Percentiles rank a stretch among this genome's conserved stretches.
phyloP scores from a whole-genome alignment of 257 asterid species.

The Mentha longifolia region DNA sequence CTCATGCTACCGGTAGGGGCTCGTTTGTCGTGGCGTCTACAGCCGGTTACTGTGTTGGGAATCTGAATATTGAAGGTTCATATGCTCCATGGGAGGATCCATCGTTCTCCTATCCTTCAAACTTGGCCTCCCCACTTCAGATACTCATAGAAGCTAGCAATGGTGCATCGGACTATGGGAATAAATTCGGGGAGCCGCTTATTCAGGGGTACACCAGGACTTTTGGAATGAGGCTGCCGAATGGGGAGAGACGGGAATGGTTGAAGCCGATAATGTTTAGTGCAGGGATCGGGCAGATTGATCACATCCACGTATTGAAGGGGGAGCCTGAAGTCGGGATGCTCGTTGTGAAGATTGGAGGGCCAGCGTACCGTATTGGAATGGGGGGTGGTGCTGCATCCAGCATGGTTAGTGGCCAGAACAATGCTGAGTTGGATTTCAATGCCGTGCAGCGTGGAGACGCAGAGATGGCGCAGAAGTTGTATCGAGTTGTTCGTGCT shows the following conservation, averaged over 20 bases:
- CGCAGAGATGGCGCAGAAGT: conserved; percentile 96
- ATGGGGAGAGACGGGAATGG: conserved; percentile 94
- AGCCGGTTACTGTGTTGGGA: conserved; percentile 94
- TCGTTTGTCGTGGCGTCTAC: conserved; percentile 90
- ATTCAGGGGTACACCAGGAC: conserved; percentile 94
- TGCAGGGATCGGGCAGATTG: conserved; percentile 93
- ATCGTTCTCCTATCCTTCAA: conserved; percentile 71
- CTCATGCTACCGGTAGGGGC: conserved; percentile 96
- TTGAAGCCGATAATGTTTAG: conserved; percentile 97
- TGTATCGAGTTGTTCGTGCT: conserved; percentile 88
- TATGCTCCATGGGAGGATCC: conserved; percentile 96
- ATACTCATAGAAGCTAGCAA: conserved; percentile 90
- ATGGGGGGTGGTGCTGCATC: conserved; percentile 99
- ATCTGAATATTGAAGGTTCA: conserved; percentile 80
- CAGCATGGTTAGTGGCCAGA: conserved; percentile 99
- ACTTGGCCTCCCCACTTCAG: conserved; percentile 84
- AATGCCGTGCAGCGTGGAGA: conserved; percentile 58
- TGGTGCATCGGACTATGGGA: conserved; percentile 97
- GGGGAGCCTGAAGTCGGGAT: conserved; percentile 94
- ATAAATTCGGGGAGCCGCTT: conserved; percentile 90
- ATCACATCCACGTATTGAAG: conserved; percentile 73
- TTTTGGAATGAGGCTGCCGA: conserved; percentile 90
- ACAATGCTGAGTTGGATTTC: conserved; percentile 88
- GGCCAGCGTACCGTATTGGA: conserved; percentile 95
- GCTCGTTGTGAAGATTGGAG: conserved; percentile 96